Evolutionary conservation across 2,329 filamentous ascomycete species (phyloP).

Genomic region (Clonostachys chloroleuca): DNA sequence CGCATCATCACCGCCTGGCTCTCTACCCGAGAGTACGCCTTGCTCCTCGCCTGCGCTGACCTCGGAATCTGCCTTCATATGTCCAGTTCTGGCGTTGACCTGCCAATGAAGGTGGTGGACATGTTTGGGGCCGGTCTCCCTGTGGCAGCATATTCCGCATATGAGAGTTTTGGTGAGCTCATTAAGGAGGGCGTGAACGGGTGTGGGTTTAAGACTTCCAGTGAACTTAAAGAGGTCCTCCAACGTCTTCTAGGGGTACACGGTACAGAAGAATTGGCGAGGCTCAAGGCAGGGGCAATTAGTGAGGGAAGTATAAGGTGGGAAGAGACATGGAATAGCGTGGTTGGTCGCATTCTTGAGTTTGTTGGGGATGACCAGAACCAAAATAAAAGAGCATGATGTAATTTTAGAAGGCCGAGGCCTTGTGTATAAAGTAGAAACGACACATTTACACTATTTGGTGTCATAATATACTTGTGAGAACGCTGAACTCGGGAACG

Average conservation of each 20-base stretch:
- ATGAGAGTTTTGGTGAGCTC: constrained; percentile 87
- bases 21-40: constrained; percentile 77
- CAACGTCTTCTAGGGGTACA: constrained; percentile 54
- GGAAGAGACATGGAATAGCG: constrained; percentile 89
- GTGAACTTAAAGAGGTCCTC: constrained; percentile 61
- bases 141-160: constrained; percentile 80
- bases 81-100: constrained; percentile 88
- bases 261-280: constrained; percentile 48
- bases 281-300: constrained; percentile 64
- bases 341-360: constrained; percentile 68
- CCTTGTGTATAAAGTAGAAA: too few species aligned
- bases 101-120: constrained; percentile 99
- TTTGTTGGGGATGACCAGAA: neutral
- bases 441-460: too few species aligned
- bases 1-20: constrained; percentile 81
- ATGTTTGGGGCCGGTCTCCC: constrained; percentile 96
- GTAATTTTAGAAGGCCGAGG: too few species aligned
- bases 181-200: constrained; percentile 85
- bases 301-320: constrained; percentile 74
- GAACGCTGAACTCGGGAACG: too few species aligned
- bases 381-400: too few species aligned
- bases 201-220: constrained; percentile 71
- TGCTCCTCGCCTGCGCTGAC: constrained; percentile 78
- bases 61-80: constrained; percentile 89
- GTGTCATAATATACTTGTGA: too few species aligned